Evolutionary conservation across 257 asterid genomes (phyloP), one percentile per base, ranked within the genome.

Genomic region (Rauvolfia tetraphylla): DNA sequence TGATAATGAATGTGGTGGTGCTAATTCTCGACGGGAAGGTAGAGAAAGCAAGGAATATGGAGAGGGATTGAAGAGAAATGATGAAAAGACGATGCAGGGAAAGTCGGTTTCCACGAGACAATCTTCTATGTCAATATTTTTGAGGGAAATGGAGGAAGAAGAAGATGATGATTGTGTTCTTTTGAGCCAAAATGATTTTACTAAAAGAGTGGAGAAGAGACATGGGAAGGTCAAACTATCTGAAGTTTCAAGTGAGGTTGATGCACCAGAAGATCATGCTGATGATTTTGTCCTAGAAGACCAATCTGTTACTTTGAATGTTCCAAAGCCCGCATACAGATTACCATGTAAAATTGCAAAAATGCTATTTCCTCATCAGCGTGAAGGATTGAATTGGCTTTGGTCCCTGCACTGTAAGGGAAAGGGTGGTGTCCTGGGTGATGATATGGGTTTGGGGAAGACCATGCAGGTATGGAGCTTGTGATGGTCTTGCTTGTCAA

Each of bases 371-470:
- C 95, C 98, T 80, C 98, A 94, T 84, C 98, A 94, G 73, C 87
- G 96, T 54, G 98, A 92, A 51, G 98, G 98, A 72, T 83, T 94
- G 79, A 90, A 94, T 78, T 94, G 98, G 98, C 93, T 94, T 22
- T 94, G 98, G 98, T 89, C 96, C 73, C 96, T 94, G 79, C 98
- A 92, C 78, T 92, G 89, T 76, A 89, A 83, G 86, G 95, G 95
- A 49, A 89, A 92, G 82, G 98, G 98, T 31, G 98, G 98, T 38
- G 85, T 94, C 20, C 85, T 94, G 86, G 98, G 98, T 27, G 98
- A 94, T 82, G 98, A 94, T 76, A 94, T 94, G 98, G 98, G 98
- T 67, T 88, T 94, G 46, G 98, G 98, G 58, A 94, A 94, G 91
- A 94, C 98, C 69, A 94, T 94, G 98, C 98, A 94, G 98, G 98